phyloP scores from a whole-genome alignment of 495 filamentous ascomycete species.

The Tuber indicum region DNA sequence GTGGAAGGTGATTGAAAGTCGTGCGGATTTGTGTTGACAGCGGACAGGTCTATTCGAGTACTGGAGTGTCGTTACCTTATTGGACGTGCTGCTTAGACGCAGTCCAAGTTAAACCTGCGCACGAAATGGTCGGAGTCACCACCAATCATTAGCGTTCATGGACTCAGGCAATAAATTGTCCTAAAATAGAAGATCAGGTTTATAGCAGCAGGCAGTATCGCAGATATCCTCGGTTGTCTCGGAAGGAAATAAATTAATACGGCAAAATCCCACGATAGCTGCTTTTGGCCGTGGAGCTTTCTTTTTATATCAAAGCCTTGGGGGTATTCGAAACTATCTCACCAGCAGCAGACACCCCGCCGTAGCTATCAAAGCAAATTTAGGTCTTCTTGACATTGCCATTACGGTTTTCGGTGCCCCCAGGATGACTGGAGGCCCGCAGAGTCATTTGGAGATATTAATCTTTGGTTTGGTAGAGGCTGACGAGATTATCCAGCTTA shows the following conservation, averaged over 20 bases:
- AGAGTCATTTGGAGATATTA: neutral
- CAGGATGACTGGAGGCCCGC: neutral
- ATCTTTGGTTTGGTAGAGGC: neutral
- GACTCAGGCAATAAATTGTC: neutral
- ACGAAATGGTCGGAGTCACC: neutral
- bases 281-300: neutral
- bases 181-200: neutral
- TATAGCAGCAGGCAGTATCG: neutral
- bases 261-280: neutral
- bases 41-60: neutral
- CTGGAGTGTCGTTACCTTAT: neutral
- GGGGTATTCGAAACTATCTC: neutral
- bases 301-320: neutral
- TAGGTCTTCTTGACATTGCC: neutral
- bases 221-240: neutral
- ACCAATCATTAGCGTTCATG: neutral
- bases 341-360: neutral
- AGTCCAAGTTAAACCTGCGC: neutral
- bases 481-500: neutral
- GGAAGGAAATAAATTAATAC: neutral
- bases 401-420: neutral
- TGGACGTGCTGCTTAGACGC: neutral
- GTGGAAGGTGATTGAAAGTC: neutral
- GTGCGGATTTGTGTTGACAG: too few relatives aligned
- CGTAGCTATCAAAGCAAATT: neutral